phyloP scores from a whole-genome alignment of 2,329 filamentous ascomycete species.

The Neonectria coccinea region DNA sequence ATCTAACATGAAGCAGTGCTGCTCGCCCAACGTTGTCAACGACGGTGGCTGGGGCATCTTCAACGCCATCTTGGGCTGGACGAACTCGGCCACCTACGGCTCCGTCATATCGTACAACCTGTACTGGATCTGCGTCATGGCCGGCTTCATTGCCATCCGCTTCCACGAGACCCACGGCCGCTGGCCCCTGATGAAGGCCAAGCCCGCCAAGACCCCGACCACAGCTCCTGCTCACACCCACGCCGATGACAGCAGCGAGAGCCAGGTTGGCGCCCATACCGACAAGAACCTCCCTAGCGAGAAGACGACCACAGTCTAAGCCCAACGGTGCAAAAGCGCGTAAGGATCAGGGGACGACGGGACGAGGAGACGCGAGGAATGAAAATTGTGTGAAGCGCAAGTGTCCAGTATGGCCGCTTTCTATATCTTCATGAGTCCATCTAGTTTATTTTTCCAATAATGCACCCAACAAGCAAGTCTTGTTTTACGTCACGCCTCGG shows the following conservation, averaged over 20 bases:
- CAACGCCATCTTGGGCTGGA: conserved; percentile 88
- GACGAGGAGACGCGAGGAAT: not conserved
- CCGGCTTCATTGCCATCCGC: conserved; percentile 73
- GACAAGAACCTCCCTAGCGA: conserved; percentile 44
- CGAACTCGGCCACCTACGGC: conserved; percentile 88
- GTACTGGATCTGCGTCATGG: conserved; percentile 84
- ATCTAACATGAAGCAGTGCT: conserved; percentile 68
- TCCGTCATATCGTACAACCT: conserved; percentile 89
- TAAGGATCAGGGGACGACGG: not conserved
- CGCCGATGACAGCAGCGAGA: conserved; percentile 44
- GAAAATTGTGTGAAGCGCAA: conserved; percentile 6
- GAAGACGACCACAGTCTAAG: conserved; percentile 43
- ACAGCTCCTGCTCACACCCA: conserved; percentile 4
- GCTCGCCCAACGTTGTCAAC: conserved; percentile 76
- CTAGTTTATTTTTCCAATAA: conserved; percentile 32
- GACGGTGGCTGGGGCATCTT: conserved; percentile 89
- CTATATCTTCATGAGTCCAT: conserved; percentile 36
- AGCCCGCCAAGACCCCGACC: conserved; percentile 30
- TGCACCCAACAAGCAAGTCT: conserved; percentile 28
- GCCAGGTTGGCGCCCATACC: conserved; percentile 39
- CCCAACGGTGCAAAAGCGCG: not conserved
- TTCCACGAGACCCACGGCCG: conserved; percentile 71
- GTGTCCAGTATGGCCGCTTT: conserved; percentile 23
- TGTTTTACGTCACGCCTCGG: conserved; percentile 52
- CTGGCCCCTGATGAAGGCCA: conserved; percentile 59